A percentile compares a stretch with the other conserved stretches of the same genome.
Evolutionary conservation across 78 protist species (phyloP).

Genomic region (Tieghemostelium lacteum): DNA sequence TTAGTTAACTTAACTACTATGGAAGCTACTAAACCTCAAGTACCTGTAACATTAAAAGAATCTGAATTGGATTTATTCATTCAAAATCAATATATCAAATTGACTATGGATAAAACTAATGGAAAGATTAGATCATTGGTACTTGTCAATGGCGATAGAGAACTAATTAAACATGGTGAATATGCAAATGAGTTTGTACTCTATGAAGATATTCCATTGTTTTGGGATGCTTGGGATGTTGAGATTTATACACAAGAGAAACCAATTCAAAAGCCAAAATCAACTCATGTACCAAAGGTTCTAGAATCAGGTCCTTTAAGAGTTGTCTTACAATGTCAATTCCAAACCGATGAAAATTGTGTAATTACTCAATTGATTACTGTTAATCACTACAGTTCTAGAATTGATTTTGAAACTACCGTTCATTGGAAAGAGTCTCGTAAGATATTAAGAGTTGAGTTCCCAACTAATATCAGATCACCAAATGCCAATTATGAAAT

Average conservation of each 20-base stretch:
- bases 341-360: neutral
- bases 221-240: constrained; percentile 91
- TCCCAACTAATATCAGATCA: constrained; percentile 82
- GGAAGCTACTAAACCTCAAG: neutral
- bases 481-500: constrained; percentile 77
- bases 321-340: constrained; percentile 1
- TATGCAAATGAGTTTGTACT: constrained; percentile 72
- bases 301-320: constrained; percentile 50
- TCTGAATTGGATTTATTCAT: neutral
- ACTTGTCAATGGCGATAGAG: neutral
- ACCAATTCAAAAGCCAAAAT: neutral
- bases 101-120: neutral
- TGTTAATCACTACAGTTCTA: neutral
- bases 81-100: neutral
- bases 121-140: neutral
- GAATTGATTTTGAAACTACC: constrained; percentile 60
- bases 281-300: neutral
- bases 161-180: constrained; percentile 25
- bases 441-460: constrained; percentile 85
- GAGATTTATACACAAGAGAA: constrained; percentile 55
- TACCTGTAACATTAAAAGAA: neutral
- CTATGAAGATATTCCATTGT: constrained; percentile 82
- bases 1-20: neutral
- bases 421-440: constrained; percentile 85
- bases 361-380: neutral